Evolutionary conservation across 352 stramenopile genomes (phyloP), one percentile per base, ranked within the genome.

Genomic region (Pythium monospermum): DNA sequence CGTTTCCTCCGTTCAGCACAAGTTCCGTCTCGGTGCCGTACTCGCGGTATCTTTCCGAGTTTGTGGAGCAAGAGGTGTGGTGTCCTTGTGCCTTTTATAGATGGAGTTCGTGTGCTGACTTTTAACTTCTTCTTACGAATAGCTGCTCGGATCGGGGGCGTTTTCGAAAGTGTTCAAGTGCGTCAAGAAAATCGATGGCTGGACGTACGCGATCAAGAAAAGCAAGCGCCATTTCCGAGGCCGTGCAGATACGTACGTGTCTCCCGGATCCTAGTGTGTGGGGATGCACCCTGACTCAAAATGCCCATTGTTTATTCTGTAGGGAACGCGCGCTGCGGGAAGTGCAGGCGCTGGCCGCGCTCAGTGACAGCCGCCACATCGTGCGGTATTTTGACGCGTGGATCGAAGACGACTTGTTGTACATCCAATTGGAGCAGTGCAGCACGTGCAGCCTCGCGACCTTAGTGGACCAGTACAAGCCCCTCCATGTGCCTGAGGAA

Each of bases 111-210:
- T 43, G 21, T 57, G 15, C 8, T 10, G 26, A 27, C 18, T 27
- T 30, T 36, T 19, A 27, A n/a, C 27, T 31, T 51, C 15, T 43
- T 10, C 16, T 4, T 25, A 11, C 33, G 11, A 19, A 4, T 45
- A 90, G 77, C 50, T 92, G 43, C 61, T 94, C 30, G 83, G 83
- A n/a, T 87, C 79, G 7, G 83, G 83, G 1, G 83, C 79, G 18
- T 94, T 94, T 64, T 94, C 81, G 22, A 90, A 92, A 50, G 82
- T 92, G 19, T 92, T 75, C 64, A 92, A 90, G 66, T 89, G 77
- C 52, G 65, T 85, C 25, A 92, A 94, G 58, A 88, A 87, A 55
- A 86, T 94, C 31, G 83, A 94, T 60, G 83, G 83, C 18, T 91
- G 80, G 81, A 69, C 76, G 26, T 94, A 94, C 53, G 83, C 83